Percentiles rank a stretch among this genome's conserved stretches.
Evolutionary conservation across 208 protist species (phyloP).

Genomic region (Crithidia expoeki): DNA sequence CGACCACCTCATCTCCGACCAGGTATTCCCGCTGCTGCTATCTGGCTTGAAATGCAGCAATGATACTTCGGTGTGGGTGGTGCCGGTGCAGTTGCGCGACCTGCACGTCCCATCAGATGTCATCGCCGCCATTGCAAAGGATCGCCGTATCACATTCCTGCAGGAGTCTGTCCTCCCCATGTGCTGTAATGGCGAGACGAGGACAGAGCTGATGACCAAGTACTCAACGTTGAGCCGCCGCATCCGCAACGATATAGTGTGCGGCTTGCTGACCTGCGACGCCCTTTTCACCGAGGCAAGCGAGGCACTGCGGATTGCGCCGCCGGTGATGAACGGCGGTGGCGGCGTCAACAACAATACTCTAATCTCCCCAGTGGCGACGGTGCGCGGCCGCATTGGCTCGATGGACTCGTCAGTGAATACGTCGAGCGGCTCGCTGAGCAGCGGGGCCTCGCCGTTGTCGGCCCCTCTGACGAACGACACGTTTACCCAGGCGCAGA

Average conservation of each 20-base stretch:
- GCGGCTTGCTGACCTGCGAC: conserved; percentile 56
- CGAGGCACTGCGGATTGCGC: conserved; percentile 55
- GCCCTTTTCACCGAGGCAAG: conserved; percentile 49
- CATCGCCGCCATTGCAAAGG: conserved; percentile 46
- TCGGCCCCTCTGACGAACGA: conserved; percentile 14
- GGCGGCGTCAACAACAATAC: background rate
- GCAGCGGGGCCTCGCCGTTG: conserved; percentile 13
- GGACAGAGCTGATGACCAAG: conserved; percentile 26
- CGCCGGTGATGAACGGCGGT: conserved; percentile 11
- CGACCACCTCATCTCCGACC: conserved; percentile 50
- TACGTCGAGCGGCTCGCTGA: conserved; percentile 25
- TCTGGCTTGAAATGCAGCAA: conserved; percentile 16
- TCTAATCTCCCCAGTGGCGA: background rate
- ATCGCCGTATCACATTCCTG: conserved; percentile 50
- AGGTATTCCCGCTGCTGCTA: conserved; percentile 52
- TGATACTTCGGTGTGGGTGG: conserved; percentile 20
- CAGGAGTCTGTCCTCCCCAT: conserved; percentile 37
- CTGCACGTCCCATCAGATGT: conserved; percentile 56
- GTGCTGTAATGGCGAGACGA: conserved; percentile 17
- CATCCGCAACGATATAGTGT: conserved; percentile 71
- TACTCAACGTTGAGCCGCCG: conserved; percentile 49
- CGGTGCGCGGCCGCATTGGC: conserved; percentile 8
- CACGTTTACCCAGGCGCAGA: background rate
- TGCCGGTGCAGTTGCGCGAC: conserved; percentile 42
- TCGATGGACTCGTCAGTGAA: conserved; percentile 25